Evolutionary conservation across 1,284 basidiomycete species (phyloP), one percentile per base, ranked within the genome.

Genomic region (Boletus sp.): DNA sequence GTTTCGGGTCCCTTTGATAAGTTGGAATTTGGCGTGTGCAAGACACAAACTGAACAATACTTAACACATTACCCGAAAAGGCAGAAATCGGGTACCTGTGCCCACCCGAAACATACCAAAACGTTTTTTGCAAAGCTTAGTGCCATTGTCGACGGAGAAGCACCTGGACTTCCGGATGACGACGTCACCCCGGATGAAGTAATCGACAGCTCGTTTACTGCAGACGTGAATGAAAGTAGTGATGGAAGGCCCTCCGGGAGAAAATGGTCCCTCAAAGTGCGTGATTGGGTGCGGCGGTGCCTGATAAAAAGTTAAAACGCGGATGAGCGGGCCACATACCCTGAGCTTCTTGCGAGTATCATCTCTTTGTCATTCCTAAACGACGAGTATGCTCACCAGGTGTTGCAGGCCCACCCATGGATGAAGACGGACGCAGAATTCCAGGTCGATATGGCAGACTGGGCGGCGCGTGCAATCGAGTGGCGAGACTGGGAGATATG

Each of bases 101-200:
- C 66, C 95, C 95, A 23, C 94, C 94, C n/a, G 94, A 98, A 71
- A 95, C 94, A 4, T 99, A 96, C 66, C 82, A 85, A 47, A 98
- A 98, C 66, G 94, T n/a, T 98, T 2, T 96, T 99, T 66, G 90
- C 94, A 2, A 94, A 99, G 70, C 74, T 99, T 34, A 91, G 89
- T 25, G 94, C 94, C 2, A 99, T 99, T n/a, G n/a, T 99, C 4
- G 85, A 97, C 57, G 96, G 94, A 1, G 87, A 94, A 41, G 84
- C 94, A 7, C 95, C 96, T 4, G 80, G 83, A 46, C 72, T 99
- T 37, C 93, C 94, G 3, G 63, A 65, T 14, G 66, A 67, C 2
- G 67, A 67, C 1, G 57, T 72, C 39, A 43, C 13, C 20, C 38
- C 41, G 3, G 50, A 52, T 35, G 60, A 57, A 29, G 45, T 35